phyloP scores from a whole-genome alignment of 345 rosid species.

The Eucalyptus victrix region DNA sequence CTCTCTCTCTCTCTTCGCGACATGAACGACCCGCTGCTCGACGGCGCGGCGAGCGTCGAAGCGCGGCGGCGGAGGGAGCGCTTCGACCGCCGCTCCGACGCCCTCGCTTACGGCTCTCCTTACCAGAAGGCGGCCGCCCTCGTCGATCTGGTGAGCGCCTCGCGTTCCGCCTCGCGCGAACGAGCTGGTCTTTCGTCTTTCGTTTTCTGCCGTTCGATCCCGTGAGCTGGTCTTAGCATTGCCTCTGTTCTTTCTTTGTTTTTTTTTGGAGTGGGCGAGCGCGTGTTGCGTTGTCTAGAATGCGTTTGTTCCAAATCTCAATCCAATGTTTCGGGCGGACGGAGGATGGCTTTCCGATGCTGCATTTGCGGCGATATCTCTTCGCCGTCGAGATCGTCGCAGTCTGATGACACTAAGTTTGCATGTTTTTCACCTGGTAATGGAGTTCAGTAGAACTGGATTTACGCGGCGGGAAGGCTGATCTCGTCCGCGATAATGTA shows the following conservation, averaged over 20 bases:
- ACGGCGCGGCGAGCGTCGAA: constrained; percentile 29
- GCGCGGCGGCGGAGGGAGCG: constrained; percentile 12
- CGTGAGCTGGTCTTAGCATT: background rate
- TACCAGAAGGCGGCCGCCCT: constrained; percentile 96
- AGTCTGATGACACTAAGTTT: background rate
- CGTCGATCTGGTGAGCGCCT: constrained; percentile 68
- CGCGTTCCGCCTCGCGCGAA: background rate
- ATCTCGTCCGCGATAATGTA: background rate
- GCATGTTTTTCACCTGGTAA: background rate
- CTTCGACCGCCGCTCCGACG: constrained; percentile 49
- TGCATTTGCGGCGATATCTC: background rate
- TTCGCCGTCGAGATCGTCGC: background rate
- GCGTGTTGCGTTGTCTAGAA: background rate
- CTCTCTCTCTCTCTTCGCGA: background rate
- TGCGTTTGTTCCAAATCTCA: background rate
- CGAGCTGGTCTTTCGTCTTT: background rate
- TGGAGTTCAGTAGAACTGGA: background rate
- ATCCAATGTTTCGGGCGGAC: background rate
- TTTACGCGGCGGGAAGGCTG: background rate
- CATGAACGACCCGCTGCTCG: constrained; percentile 20
- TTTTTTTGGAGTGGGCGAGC: background rate
- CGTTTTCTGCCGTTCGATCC: background rate
- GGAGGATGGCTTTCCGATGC: background rate
- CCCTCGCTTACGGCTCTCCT: constrained; percentile 66
- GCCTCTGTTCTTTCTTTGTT: background rate